Percentiles rank a stretch among this genome's conserved stretches.
These are phyloP conservation scores for Penicillium soppii DNA, from an alignment of 495 filamentous ascomycete species.

Conservation along the genomic window DNA sequence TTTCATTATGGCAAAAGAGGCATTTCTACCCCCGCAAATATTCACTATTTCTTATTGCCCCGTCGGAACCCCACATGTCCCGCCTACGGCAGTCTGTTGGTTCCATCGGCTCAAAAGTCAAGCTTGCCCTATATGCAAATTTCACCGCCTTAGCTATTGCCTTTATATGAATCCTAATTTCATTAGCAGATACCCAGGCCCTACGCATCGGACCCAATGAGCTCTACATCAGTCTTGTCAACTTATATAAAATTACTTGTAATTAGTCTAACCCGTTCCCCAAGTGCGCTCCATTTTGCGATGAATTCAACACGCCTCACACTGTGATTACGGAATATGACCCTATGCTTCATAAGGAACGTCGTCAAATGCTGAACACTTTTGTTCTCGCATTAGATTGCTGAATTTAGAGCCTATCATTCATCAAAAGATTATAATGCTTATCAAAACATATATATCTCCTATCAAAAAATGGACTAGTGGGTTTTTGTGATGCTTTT, in stretches of 20 bases:
- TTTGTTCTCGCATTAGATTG: background rate
- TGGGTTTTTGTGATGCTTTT: background rate
- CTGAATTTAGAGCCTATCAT: conserved; percentile 10
- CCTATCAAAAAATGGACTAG: background rate
- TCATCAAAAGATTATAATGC: background rate
- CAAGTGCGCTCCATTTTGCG: conserved; percentile 4
- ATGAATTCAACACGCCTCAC: conserved; percentile 5
- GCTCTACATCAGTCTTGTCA: conserved; percentile 13
- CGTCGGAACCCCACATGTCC: no score
- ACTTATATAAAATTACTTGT: conserved; percentile 10
- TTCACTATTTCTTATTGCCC: no score
- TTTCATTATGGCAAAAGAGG: no score
- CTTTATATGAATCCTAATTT: no score
- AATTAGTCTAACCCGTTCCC: conserved; percentile 4
- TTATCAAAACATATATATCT: background rate
- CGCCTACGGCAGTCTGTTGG: no score
- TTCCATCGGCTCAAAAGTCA: no score
- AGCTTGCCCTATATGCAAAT: no score
- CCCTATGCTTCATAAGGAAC: background rate
- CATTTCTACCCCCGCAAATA: no score
- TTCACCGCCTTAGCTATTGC: no score
- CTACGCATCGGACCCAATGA: conserved; percentile 18
- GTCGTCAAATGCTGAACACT: background rate
- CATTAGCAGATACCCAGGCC: conserved; percentile 9
- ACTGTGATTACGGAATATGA: conserved; percentile 6